Evolutionary conservation across 1,284 basidiomycete genomes (phyloP).

Genomic region (Tilletia caries): DNA sequence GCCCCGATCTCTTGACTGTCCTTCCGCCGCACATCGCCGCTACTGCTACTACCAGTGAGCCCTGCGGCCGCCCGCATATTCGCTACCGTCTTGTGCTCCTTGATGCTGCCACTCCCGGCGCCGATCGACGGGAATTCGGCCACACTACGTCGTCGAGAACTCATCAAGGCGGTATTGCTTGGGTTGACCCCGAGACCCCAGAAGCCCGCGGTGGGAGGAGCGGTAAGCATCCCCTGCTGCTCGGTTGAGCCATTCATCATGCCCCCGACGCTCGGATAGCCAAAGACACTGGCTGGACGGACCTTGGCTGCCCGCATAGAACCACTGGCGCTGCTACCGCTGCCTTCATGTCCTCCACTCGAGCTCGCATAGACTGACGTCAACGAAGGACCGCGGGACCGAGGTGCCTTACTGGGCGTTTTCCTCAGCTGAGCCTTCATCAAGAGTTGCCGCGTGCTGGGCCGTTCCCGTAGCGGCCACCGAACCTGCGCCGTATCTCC

Average conservation of each 20-base stretch:
- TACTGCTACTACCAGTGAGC: slow-evolving; percentile 16
- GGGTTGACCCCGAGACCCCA: background rate
- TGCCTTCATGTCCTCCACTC: slow-evolving; percentile 11
- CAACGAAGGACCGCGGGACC: slow-evolving; percentile 36
- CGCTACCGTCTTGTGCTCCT: slow-evolving; percentile 6
- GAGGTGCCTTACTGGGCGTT: slow-evolving; percentile 40
- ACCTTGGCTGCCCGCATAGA: slow-evolving; percentile 17
- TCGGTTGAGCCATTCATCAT: slow-evolving; percentile 22
- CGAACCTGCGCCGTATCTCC: slow-evolving; percentile 13
- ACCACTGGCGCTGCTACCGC: background rate
- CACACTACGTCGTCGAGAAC: background rate
- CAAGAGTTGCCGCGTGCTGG: slow-evolving; percentile 25
- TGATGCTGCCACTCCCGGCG: slow-evolving; percentile 16
- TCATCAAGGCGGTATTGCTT: background rate
- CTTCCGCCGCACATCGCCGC: slow-evolving; percentile 27
- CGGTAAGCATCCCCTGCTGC: slow-evolving; percentile 21
- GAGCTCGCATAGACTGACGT: slow-evolving; percentile 25
- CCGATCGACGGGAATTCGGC: slow-evolving; percentile 16
- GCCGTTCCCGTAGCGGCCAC: slow-evolving; percentile 18
- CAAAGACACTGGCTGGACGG: slow-evolving; percentile 25
- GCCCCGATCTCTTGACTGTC: slow-evolving; percentile 47
- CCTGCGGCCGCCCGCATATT: slow-evolving; percentile 14
- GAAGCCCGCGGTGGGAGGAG: slow-evolving; percentile 14
- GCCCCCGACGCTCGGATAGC: slow-evolving; percentile 22
- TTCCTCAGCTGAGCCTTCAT: slow-evolving; percentile 40